Evolutionary conservation across 1,139 yeast genomes (phyloP), one percentile per base, ranked within the genome.

Genomic region (Geotrichum candidum): DNA sequence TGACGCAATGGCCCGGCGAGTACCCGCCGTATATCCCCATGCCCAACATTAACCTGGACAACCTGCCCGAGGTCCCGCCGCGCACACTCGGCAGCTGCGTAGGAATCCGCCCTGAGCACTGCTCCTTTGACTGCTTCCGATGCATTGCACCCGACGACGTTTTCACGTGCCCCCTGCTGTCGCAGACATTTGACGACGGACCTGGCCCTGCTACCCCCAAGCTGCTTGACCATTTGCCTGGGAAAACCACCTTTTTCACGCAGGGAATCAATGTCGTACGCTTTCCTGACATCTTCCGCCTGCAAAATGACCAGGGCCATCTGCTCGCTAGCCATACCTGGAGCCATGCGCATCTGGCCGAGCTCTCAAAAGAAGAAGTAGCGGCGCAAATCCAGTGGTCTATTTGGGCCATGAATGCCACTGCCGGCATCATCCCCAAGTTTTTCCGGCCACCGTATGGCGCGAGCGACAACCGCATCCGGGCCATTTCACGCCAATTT

Each of bases 381-480:
- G 85, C 88, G 63, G 96, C 97, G 0, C 97, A 92, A 73, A 77
- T 92, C 56, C 87, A 92, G 75, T 92, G 98, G 99, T 87, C 96
- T 1, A 85, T 91, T 50, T 92, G 98, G 98, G 97, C 97, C 5
- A 90, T 91, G 95, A 91, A 94, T 75, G 97, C 97, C 2, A 91
- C 98, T 0, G 88, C 90, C 0, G 80, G 86, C 27, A 94, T 91
- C 69, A 73, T 89, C n/a, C 98, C 98, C 15, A 87, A 87, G 69
- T 94, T 94, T 88, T 92, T 89, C 73, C 80, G 99, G 65, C 99
- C 99, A 0, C 99, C 99, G 0, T 92, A 90, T 73, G 98, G 98
- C 0, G 97, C 96, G 0, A 80, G 89, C 55, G 99, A 92, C 75
- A 87, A 90, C 72, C 78, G 98, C 60, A 87, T 92, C 0, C 77